Percentiles rank a stretch among this genome's conserved stretches.
These are phyloP conservation scores for Candida glucosophila DNA, from an alignment of 1,139 yeast species.

Conservation along the genomic window DNA sequence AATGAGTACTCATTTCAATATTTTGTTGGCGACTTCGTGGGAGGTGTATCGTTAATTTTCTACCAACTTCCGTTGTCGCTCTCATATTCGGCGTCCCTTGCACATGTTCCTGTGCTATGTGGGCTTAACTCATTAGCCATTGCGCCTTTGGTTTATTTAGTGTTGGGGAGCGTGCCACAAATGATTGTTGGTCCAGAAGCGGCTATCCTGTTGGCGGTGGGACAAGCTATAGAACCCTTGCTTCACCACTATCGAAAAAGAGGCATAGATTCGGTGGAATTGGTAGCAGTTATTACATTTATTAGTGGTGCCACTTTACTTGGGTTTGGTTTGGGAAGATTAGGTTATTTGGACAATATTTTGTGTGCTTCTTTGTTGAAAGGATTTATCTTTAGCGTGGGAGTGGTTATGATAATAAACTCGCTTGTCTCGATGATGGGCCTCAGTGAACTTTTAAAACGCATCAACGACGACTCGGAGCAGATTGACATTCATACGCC, in stretches of 20 bases:
- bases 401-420: conserved; percentile 78
- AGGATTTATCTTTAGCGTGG: conserved; percentile 93
- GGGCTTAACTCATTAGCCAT: conserved; percentile 78
- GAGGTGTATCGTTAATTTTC: conserved; percentile 83
- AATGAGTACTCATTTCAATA: conserved; percentile 45
- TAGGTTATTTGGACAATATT: conserved; percentile 86
- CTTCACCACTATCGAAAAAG: conserved; percentile 36
- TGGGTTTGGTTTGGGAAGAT: conserved; percentile 71
- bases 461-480: conserved; percentile 24
- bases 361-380: conserved; percentile 73
- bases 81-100: conserved; percentile 84
- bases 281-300: conserved; percentile 67
- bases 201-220: conserved; percentile 83
- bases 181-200: conserved; percentile 98
- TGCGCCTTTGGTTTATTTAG: conserved; percentile 73
- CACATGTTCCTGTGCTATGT: conserved; percentile 82
- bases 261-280: conserved; percentile 46
- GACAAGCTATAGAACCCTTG: conserved; percentile 76
- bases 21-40: conserved; percentile 68
- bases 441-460: conserved; percentile 31
- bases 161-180: conserved; percentile 89
- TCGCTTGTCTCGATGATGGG: conserved; percentile 71
- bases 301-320: conserved; percentile 70
- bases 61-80: conserved; percentile 87
- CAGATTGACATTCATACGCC: conserved; percentile 67